Evolutionary conservation across 148 eudicot genomes (phyloP), one percentile per base, ranked within the genome.

Genomic region (Hydrangea macrophylla): DNA sequence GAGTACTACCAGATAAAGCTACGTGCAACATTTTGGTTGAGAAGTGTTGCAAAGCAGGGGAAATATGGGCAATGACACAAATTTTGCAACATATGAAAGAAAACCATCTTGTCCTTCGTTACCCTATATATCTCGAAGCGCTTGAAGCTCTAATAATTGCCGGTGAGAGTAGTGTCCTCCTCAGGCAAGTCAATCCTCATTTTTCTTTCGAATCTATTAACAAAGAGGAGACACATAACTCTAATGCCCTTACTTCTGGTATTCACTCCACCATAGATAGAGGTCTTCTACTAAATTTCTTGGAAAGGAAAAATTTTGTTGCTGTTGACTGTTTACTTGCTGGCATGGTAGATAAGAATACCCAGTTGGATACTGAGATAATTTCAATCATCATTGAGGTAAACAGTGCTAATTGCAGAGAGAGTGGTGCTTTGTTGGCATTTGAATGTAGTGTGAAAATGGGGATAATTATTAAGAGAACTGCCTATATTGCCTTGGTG

Each of bases 1-100:
- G 87, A 32, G 87, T 80, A 42, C 85, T 65, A 44, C 97, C 97
- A 67, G 97, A 92, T 74, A 92, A 92, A 78, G 90, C 97, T 33
- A 73, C 90, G 31, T 92, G 97, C 79, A 92, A 92, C 72, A 92
- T 88, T 70, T 64, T 92, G 79, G 78, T 88, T 53, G 88, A 86
- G 68, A 82, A 81, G 36, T 88, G 82, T 64, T 76, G 92, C 78
- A 86, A 75, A 70, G 74, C 74, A 51, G 76, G 82, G 44, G 83
- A 85, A 70, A 78, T 79, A 68, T 67, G 76, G 81, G 80, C 84
- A 73, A 77, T 88, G 48, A 67, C 61, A 54, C 76, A 82, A 61
- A 76, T 92, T 71, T 92, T 92, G 71, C 75, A 71, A 55, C 86
- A 80, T 73, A 92, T 92, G 97, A 92, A 82, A 71, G 88, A 83